These are phyloP conservation scores for Trichoderma sp. DNA, from an alignment of 2,329 filamentous ascomycete species.

Conservation along the genomic window DNA sequence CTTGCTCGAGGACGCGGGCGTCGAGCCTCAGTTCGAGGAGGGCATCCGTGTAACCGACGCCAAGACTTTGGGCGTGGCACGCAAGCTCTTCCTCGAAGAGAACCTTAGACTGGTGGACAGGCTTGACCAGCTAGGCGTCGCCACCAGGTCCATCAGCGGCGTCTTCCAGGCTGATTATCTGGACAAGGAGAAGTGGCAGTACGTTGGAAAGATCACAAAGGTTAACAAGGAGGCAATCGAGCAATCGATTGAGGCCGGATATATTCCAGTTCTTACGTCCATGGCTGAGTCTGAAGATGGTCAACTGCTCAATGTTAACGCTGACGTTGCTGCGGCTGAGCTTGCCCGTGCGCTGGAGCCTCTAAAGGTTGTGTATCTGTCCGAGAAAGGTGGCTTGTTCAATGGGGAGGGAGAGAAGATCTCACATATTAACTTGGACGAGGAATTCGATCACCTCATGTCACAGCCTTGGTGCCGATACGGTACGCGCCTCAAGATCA, in stretches of 20 bases:
- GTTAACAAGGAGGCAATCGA: constrained; percentile 91
- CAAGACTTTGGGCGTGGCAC: constrained; percentile 86
- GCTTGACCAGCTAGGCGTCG: constrained; percentile 84
- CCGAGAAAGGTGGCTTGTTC: constrained; percentile 94
- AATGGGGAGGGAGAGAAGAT: constrained; percentile 94
- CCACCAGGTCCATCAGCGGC: constrained; percentile 84
- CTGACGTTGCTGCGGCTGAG: constrained; percentile 93
- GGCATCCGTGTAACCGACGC: constrained; percentile 94
- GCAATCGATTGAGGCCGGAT: constrained; percentile 84
- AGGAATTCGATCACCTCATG: constrained; percentile 93
- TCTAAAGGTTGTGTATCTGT: constrained; percentile 97
- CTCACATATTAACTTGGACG: constrained; percentile 93
- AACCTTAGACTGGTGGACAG: constrained; percentile 90
- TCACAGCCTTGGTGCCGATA: constrained; percentile 91
- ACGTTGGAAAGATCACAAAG: constrained; percentile 91
- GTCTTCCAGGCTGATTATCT: constrained; percentile 93
- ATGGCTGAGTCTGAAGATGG: constrained; percentile 94
- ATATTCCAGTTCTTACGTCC: constrained; percentile 89
- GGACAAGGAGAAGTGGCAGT: constrained; percentile 93
- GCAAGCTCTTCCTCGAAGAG: constrained; percentile 92
- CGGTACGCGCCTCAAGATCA: constrained; percentile 94
- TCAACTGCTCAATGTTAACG: constrained; percentile 94
- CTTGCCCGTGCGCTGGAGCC: constrained; percentile 85
- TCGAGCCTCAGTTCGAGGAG: constrained; percentile 94
- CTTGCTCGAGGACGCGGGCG: constrained; percentile 81